Conservation (phyloP, 164 flowering plant genomes). For the Annona squamosa region DNA sequence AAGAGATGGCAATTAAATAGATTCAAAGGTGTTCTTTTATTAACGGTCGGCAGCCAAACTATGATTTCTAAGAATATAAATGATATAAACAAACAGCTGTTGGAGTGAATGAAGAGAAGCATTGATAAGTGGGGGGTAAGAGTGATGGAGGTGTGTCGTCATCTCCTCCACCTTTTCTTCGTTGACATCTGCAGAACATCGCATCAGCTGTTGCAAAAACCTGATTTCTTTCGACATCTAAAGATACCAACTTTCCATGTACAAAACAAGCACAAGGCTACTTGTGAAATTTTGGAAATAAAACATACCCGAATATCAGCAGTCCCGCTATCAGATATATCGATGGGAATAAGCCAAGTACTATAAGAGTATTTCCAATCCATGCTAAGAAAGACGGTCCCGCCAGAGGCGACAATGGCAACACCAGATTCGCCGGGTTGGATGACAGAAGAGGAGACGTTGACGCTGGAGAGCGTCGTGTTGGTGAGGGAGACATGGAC, state of each 20-base stretch:
- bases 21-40: no score
- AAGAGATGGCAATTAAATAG: no score
- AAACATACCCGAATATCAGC: slow-evolving; percentile 62
- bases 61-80: no score
- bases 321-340: slow-evolving; percentile 54
- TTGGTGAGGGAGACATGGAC: slow-evolving; percentile 47
- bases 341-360: slow-evolving; percentile 55
- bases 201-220: no score
- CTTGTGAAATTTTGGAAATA: neutral
- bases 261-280: no score
- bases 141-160: no score
- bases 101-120: no score
- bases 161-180: no score
- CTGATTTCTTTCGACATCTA: neutral
- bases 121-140: no score
- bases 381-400: slow-evolving; percentile 63
- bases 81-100: no score
- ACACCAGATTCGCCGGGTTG: slow-evolving; percentile 56
- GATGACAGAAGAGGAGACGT: slow-evolving; percentile 43
- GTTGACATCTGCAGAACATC: no score
- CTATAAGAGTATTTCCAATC: slow-evolving; percentile 66
- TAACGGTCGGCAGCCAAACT: no score
- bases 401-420: slow-evolving; percentile 53
- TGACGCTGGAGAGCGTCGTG: slow-evolving; percentile 38
- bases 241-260: neutral